phyloP scores from a whole-genome alignment of 202 grass and related monocot genomes.

The Zizania palustris region DNA sequence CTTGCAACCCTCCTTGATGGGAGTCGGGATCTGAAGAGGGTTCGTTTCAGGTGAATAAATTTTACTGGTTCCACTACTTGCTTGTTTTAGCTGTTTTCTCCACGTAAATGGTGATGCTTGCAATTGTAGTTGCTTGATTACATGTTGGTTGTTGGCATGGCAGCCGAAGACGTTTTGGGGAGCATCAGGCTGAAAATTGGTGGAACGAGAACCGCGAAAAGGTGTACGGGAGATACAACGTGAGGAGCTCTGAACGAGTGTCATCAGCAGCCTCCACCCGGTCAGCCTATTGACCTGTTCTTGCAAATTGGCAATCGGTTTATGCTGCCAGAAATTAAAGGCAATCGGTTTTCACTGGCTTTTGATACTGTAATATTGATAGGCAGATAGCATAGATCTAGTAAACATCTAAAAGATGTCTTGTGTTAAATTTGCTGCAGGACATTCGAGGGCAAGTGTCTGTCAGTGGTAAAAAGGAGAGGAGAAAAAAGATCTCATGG shows the following conservation, averaged over 20 bases:
- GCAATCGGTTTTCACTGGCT: no score
- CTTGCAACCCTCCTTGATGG: slow-evolving; percentile 78
- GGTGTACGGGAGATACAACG: slow-evolving; percentile 80
- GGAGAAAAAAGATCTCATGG: no score
- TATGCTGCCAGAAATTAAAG: no score
- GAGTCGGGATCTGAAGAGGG: slow-evolving; percentile 83
- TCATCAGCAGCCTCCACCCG: slow-evolving; percentile 62
- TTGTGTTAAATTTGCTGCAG: no score
- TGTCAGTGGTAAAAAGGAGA: no score
- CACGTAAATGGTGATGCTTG: not conserved
- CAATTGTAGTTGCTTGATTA: slow-evolving; percentile 2
- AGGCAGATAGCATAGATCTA: no score
- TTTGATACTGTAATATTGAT: no score
- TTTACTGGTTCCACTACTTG: not conserved
- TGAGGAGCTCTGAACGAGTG: slow-evolving; percentile 63
- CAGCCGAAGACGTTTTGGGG: slow-evolving; percentile 89
- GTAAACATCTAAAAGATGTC: no score
- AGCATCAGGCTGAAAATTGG: slow-evolving; percentile 88
- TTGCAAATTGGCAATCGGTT: not conserved
- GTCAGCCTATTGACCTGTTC: slow-evolving; percentile 37
- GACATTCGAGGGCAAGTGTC: no score
- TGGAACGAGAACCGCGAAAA: slow-evolving; percentile 92
- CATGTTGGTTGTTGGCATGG: slow-evolving; percentile 39
- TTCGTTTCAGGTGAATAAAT: slow-evolving; percentile 85
- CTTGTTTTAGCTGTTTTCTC: not conserved